A percentile compares a stretch with the other conserved stretches of the same genome.
These are phyloP conservation scores for Triticum monococcum DNA, from an alignment of 176 grass and related monocot genomes.

Conservation along the genomic window DNA sequence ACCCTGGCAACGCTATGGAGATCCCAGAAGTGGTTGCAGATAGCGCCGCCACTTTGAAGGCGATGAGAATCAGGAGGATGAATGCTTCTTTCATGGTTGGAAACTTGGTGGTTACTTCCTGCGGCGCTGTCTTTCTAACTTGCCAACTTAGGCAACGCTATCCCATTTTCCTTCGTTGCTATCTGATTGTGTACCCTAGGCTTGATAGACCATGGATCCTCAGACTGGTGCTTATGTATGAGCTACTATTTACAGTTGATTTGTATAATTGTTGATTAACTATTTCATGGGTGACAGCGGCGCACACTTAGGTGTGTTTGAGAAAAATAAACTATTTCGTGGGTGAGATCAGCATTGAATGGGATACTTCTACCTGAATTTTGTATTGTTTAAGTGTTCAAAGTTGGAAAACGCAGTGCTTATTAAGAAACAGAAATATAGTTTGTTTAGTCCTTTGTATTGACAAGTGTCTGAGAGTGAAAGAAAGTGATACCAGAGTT, in stretches of 20 bases:
- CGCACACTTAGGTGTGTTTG: neutral
- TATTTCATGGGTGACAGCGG: neutral
- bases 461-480: neutral
- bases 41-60: neutral
- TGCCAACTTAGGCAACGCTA: neutral
- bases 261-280: neutral
- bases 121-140: neutral
- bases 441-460: neutral
- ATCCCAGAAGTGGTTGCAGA: neutral
- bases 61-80: neutral
- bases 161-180: neutral
- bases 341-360: neutral
- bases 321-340: neutral
- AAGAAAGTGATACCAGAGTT: neutral
- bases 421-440: neutral
- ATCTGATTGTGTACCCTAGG: neutral
- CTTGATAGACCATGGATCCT: neutral
- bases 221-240: neutral
- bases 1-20: neutral
- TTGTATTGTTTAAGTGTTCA: neutral
- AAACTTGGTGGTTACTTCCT: neutral
- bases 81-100: neutral
- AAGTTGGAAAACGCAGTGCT: neutral
- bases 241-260: neutral
- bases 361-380: neutral